Conservation (phyloP, 202 grass and related monocot genomes). For the Zoysia matrella region DNA sequence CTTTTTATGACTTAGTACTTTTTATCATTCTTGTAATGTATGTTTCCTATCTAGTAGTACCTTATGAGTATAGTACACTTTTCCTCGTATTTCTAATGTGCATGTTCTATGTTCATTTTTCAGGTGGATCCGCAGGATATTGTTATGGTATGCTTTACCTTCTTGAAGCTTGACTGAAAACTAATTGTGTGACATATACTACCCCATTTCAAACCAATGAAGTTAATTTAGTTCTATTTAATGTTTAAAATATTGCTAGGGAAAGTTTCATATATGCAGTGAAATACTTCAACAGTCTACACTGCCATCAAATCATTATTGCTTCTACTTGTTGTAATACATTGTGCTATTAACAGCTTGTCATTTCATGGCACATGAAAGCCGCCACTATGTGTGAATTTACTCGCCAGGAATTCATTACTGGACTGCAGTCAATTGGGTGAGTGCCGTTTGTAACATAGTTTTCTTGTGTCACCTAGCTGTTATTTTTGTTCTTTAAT, state of each 20-base stretch:
- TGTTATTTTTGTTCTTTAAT: slow-evolving; percentile 29
- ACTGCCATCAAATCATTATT: slow-evolving; percentile 5
- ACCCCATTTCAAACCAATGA: not conserved
- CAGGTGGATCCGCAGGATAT: slow-evolving; percentile 99
- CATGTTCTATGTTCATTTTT: slow-evolving; percentile 52
- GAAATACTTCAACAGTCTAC: slow-evolving; percentile 16
- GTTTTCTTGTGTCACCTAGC: slow-evolving; percentile 28
- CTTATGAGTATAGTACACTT: slow-evolving; percentile 6
- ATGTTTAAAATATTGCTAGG: slow-evolving; percentile 20
- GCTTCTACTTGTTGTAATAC: slow-evolving; percentile 31
- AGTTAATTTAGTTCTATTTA: slow-evolving; percentile 20
- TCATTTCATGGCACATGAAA: slow-evolving; percentile 99
- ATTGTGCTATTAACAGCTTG: slow-evolving; percentile 76
- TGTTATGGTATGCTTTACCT: slow-evolving; percentile 76
- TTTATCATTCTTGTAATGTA: slow-evolving; percentile 2
- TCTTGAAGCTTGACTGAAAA: slow-evolving; percentile 35
- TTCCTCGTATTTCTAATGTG: slow-evolving; percentile 31
- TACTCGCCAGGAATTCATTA: slow-evolving; percentile 82
- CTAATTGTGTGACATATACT: not conserved
- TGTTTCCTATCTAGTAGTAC: slow-evolving; percentile 13
- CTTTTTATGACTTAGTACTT: slow-evolving; percentile 18
- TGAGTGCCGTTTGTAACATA: slow-evolving; percentile 42
- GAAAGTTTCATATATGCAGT: not conserved
- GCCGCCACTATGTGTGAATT: slow-evolving; percentile 99
- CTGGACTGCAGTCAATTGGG: slow-evolving; percentile 93